Conservation (phyloP, 192 early-diverging fungal genomes). For the Backusella circina region DNA sequence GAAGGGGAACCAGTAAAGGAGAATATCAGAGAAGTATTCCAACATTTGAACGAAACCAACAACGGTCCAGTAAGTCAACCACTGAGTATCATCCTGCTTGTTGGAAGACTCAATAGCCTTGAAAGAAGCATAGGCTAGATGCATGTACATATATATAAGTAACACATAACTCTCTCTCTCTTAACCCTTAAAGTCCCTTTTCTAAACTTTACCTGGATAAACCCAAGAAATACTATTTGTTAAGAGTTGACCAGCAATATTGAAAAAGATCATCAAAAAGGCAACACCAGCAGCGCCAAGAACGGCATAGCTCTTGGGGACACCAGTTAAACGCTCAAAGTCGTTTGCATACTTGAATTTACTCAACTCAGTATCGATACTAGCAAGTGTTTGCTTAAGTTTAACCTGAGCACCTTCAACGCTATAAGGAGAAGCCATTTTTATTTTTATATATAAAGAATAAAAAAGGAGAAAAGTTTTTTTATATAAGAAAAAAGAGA, state of each 20-base stretch:
- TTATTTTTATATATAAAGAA: not conserved
- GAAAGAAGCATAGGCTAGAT: constrained; percentile 83
- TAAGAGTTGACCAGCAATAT: constrained; percentile 75
- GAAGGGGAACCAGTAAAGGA: constrained; percentile 95
- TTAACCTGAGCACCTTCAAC: constrained; percentile 21
- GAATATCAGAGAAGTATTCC: constrained; percentile 88
- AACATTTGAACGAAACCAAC: constrained; percentile 83
- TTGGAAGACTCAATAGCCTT: constrained; percentile 82
- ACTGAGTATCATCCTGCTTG: constrained; percentile 82
- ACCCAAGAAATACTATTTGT: constrained; percentile 81
- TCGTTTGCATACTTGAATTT: constrained; percentile 61
- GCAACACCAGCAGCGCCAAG: constrained; percentile 58
- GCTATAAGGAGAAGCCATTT: constrained; percentile 31
- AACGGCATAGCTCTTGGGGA: constrained; percentile 88
- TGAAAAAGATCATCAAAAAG: constrained; percentile 85
- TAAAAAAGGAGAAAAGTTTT: not conserved
- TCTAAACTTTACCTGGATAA: constrained; percentile 71
- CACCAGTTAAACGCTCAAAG: constrained; percentile 70
- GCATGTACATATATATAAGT: constrained; percentile 10
- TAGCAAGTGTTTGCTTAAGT: constrained; percentile 12
- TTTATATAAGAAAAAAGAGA: constrained; percentile 1
- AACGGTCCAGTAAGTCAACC: constrained; percentile 92
- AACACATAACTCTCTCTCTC: not conserved
- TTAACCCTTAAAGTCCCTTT: not conserved
- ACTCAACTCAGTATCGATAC: constrained; percentile 71